Conservation (phyloP, 306 rosid genomes). For the Malus orientalis region DNA sequence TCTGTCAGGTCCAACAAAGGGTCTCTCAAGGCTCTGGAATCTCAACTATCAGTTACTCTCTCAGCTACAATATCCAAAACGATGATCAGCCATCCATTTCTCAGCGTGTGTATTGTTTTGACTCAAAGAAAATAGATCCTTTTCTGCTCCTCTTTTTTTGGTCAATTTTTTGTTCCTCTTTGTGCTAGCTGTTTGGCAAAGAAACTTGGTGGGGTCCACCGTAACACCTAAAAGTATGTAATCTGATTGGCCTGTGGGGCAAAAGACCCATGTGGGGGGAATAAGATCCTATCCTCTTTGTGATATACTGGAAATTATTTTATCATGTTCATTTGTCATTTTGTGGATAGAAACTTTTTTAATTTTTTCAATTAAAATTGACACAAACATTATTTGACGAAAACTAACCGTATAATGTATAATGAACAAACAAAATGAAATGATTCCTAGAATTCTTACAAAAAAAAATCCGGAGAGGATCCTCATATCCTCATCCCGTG, state of each 20-base stretch:
- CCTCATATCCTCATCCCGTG: no score
- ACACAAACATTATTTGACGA: no score
- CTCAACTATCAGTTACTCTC: conserved; percentile 20
- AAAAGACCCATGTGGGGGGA: conserved; percentile 35
- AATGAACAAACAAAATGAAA: no score
- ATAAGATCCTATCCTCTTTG: no score
- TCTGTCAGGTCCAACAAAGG: conserved; percentile 21
- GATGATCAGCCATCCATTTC: conserved; percentile 5
- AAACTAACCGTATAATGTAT: no score
- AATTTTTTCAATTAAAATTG: no score
- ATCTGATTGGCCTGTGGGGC: conserved; percentile 32
- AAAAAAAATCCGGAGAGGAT: no score
- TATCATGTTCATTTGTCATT: no score
- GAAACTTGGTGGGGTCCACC: conserved; percentile 44
- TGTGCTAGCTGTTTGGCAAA: conserved; percentile 53
- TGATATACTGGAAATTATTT: no score
- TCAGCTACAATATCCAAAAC: conserved; percentile 16
- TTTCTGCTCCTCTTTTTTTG: neutral
- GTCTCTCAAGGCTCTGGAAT: conserved; percentile 10
- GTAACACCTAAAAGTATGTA: conserved; percentile 22
- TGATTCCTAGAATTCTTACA: no score
- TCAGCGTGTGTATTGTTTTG: conserved; percentile 29
- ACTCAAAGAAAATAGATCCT: conserved; percentile 7
- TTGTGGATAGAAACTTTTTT: no score
- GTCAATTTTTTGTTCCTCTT: neutral